These are phyloP conservation scores for Ramichloridium luteum DNA, from an alignment of 2,329 filamentous ascomycete species.

Conservation along the genomic window DNA sequence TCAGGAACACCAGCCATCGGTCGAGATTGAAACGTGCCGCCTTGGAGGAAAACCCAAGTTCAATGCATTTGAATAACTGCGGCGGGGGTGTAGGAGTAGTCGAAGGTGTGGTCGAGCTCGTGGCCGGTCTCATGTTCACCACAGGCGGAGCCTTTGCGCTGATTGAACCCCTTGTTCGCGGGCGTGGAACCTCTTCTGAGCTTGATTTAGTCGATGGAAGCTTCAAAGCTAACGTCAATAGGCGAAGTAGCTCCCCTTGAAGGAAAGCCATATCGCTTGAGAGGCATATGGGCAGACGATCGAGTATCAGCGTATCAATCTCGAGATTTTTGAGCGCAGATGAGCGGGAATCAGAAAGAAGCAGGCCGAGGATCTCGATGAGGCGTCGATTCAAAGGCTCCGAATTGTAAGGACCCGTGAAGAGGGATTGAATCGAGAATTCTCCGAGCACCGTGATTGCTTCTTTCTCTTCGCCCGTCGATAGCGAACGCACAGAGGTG, in stretches of 20 bases:
- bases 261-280: conserved; percentile 10
- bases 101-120: neutral
- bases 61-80: conserved; percentile 69
- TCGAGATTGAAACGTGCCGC: conserved; percentile 69
- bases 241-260: conserved; percentile 53
- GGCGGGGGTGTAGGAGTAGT: conserved; percentile 45
- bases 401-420: conserved; percentile 7
- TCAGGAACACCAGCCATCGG: conserved; percentile 80
- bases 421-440: conserved; percentile 14
- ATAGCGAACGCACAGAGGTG: neutral
- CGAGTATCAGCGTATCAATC: conserved; percentile 18
- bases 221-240: conserved; percentile 62
- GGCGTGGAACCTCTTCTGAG: neutral
- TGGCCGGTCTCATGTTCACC: neutral
- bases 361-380: conserved; percentile 13
- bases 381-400: conserved; percentile 9
- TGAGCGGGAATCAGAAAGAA: conserved; percentile 12
- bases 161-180: conserved; percentile 5
- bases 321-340: conserved; percentile 12
- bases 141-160: neutral
- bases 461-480: conserved; percentile 5
- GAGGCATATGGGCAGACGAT: conserved; percentile 14
- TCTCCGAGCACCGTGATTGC: conserved; percentile 15
- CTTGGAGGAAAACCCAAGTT: conserved; percentile 63
- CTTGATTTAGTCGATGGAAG: conserved; percentile 33